These are phyloP conservation scores for Pythium rishiriense DNA, from an alignment of 352 stramenopile species.

Conservation along the genomic window DNA sequence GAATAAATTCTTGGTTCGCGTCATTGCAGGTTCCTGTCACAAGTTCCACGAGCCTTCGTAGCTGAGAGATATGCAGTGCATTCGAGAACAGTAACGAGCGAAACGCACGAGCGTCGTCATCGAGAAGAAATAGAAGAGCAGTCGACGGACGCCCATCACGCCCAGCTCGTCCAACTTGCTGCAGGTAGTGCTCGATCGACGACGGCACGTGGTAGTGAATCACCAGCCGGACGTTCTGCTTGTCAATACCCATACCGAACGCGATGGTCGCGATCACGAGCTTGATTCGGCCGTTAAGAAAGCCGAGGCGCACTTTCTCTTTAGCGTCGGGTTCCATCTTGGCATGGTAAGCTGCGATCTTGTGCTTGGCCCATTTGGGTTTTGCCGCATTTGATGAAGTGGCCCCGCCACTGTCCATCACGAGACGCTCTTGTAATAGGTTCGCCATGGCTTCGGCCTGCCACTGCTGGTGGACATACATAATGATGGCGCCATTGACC, in stretches of 20 bases:
- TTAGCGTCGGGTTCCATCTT: conserved; percentile 84
- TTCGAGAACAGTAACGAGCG: conserved; percentile 75
- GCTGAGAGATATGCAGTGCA: conserved; percentile 53
- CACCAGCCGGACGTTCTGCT: conserved; percentile 96
- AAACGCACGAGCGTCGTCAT: conserved; percentile 69
- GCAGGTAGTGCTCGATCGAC: conserved; percentile 98
- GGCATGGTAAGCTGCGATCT: conserved; percentile 92
- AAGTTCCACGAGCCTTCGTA: conserved; percentile 43
- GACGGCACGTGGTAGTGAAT: conserved; percentile 97
- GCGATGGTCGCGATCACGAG: conserved; percentile 97
- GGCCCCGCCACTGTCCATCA: conserved; percentile 22
- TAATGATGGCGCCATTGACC: conserved; percentile 57
- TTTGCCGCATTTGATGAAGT: conserved; percentile 27
- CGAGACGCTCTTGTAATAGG: conserved; percentile 58
- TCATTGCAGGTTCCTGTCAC: conserved; percentile 28
- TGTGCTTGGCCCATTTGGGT: conserved; percentile 30
- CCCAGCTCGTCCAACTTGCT: conserved; percentile 96
- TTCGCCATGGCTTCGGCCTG: conserved; percentile 73
- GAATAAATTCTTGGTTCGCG: neutral
- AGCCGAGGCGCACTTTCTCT: conserved; percentile 80
- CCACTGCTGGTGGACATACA: conserved; percentile 85
- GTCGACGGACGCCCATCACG: conserved; percentile 89
- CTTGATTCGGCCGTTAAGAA: conserved; percentile 85
- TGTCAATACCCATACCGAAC: conserved; percentile 99
- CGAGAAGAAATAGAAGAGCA: conserved; percentile 61